Percentiles rank a stretch among this genome's conserved stretches.
Conservation (phyloP, 352 stramenopile species). For the Phytophthora foliorum region DNA sequence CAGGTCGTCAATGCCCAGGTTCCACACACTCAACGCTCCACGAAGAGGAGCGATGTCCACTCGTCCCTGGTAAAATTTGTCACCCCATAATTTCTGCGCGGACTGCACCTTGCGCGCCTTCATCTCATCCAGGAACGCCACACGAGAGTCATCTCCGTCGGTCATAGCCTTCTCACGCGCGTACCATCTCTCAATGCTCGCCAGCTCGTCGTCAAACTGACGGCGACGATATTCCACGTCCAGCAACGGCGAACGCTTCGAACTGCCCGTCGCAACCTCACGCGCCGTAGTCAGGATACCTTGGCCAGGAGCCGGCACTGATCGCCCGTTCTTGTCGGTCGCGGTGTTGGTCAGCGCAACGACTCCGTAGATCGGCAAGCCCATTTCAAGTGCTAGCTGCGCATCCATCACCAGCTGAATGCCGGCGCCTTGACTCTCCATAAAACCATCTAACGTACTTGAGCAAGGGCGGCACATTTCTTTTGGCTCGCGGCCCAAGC, state of each 20-base stretch:
- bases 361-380: conserved; percentile 88
- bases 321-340: conserved; percentile 91
- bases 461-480: conserved; percentile 90
- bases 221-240: conserved; percentile 77
- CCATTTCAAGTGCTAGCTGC: conserved; percentile 89
- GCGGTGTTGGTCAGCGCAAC: conserved; percentile 87
- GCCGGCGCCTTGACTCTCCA: conserved; percentile 89
- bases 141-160: conserved; percentile 41
- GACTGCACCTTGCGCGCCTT: conserved; percentile 76
- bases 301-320: conserved; percentile 84
- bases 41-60: conserved; percentile 80
- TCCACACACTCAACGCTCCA: conserved; percentile 58
- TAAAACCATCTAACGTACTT: conserved; percentile 83
- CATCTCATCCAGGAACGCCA: conserved; percentile 68
- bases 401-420: conserved; percentile 92
- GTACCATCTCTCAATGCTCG: conserved; percentile 79
- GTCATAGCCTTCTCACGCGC: conserved; percentile 58
- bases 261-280: conserved; percentile 38
- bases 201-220: conserved; percentile 81
- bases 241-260: conserved; percentile 65
- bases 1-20: conserved; percentile 74
- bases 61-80: conserved; percentile 69
- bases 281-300: conserved; percentile 88
- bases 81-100: conserved; percentile 74
- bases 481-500: conserved; percentile 79